Evolutionary conservation across 331 rosid genomes (phyloP).

Genomic region (Acacia concinna): DNA sequence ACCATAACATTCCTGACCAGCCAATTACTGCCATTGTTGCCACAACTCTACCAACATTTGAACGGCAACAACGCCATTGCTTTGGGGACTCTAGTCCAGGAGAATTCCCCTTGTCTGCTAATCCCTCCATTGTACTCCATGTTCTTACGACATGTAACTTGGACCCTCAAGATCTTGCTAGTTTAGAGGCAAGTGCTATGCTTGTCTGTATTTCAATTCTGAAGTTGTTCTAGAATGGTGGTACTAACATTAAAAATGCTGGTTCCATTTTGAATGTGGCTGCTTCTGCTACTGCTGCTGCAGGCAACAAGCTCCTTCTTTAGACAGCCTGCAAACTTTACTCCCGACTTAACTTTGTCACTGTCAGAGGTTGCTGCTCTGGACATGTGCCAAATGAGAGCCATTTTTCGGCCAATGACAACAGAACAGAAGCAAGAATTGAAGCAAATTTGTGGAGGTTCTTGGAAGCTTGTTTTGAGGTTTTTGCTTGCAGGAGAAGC

Average conservation of each 20-base stretch:
- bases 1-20: slow-evolving; percentile 89
- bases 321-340: slow-evolving; percentile 80
- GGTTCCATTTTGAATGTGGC: slow-evolving; percentile 42
- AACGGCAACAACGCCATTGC: slow-evolving; percentile 84
- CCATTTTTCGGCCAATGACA: slow-evolving; percentile 81
- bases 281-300: slow-evolving; percentile 40
- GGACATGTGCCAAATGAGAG: slow-evolving; percentile 89
- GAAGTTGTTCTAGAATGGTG: slow-evolving; percentile 17
- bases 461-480: slow-evolving; percentile 96
- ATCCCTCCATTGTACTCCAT: slow-evolving; percentile 92
- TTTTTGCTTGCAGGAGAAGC: slow-evolving; percentile 88
- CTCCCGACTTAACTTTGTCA: slow-evolving; percentile 76
- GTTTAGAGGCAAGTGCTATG: slow-evolving; percentile 80
- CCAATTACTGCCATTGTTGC: slow-evolving; percentile 72
- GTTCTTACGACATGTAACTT: slow-evolving; percentile 80
- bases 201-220: slow-evolving; percentile 28
- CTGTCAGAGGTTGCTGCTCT: slow-evolving; percentile 90
- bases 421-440: slow-evolving; percentile 60
- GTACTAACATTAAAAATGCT: slow-evolving; percentile 41
- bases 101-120: slow-evolving; percentile 94
- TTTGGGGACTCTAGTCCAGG: slow-evolving; percentile 82
- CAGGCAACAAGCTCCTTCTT: slow-evolving; percentile 98
- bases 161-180: slow-evolving; percentile 96
- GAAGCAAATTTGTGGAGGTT: slow-evolving; percentile 95
- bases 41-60: slow-evolving; percentile 61